These are phyloP conservation scores for Orbilia ellipsospora DNA, from an alignment of 2,329 filamentous ascomycete genomes.

Conservation along the genomic window DNA sequence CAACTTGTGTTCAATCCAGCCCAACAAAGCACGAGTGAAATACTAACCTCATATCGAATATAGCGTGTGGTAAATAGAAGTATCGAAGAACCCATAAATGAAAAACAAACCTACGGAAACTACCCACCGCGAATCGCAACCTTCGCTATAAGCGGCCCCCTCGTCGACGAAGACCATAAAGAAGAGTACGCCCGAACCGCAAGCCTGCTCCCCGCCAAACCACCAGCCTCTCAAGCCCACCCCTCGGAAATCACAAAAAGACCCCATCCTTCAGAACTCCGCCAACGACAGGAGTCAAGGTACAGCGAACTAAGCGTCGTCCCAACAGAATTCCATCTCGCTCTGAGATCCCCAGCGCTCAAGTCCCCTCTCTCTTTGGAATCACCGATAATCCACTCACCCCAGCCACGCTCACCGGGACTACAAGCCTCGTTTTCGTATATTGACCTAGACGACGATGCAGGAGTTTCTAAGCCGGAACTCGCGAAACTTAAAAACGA, in stretches of 20 bases:
- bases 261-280: slow-evolving; percentile 36
- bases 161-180: slow-evolving; percentile 26
- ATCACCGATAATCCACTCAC: slow-evolving; percentile 12
- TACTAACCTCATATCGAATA: neutral
- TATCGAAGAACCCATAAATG: slow-evolving; percentile 30
- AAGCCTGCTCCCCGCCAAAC: slow-evolving; percentile 13
- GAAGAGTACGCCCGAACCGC: slow-evolving; percentile 45
- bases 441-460: slow-evolving; percentile 5
- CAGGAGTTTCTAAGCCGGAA: neutral
- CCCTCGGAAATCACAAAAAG: neutral
- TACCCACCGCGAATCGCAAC: neutral
- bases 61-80: slow-evolving; percentile 10
- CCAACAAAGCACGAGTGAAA: neutral
- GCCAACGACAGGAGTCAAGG: slow-evolving; percentile 22
- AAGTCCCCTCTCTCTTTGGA: neutral
- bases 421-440: slow-evolving; percentile 11
- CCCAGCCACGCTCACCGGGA: slow-evolving; percentile 1
- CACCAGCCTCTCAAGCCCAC: neutral
- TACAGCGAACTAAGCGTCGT: slow-evolving; percentile 41
- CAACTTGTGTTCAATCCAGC: neutral
- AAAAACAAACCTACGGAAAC: slow-evolving; percentile 14
- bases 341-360: slow-evolving; percentile 24
- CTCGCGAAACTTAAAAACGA: slow-evolving; percentile 1
- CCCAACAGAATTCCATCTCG: slow-evolving; percentile 41
- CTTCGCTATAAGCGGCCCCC: slow-evolving; percentile 31